A percentile compares a stretch with the other conserved stretches of the same genome.
Conservation (phyloP, 1,139 yeast species). For the Zygoascus sp. region DNA sequence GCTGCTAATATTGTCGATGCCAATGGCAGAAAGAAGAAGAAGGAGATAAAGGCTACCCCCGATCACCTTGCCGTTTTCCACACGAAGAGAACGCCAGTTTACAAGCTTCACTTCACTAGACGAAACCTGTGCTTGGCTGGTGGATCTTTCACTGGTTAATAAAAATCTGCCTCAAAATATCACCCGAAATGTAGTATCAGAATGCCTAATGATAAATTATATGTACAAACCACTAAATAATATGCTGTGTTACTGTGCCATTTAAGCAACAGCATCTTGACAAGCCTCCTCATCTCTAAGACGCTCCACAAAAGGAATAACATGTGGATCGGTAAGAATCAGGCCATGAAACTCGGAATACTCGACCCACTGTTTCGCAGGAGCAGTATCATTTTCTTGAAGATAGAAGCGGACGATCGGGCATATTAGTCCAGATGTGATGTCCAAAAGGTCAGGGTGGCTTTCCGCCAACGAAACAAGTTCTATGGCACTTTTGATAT, state of each 20-base stretch:
- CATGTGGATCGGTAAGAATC: background rate
- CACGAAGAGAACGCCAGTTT: conserved; percentile 92
- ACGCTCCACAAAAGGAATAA: background rate
- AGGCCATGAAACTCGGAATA: conserved; percentile 20
- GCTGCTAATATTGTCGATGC: conserved; percentile 20
- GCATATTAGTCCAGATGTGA: conserved; percentile 16
- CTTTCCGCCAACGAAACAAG: conserved; percentile 18
- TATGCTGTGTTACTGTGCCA: background rate
- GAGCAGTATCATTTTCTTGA: conserved; percentile 12
- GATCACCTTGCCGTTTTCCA: conserved; percentile 94
- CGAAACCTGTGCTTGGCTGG: conserved; percentile 89
- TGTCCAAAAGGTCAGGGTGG: conserved; percentile 15
- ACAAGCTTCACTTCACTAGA: conserved; percentile 86
- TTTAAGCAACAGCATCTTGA: background rate
- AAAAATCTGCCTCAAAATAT: conserved; percentile 34
- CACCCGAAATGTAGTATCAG: background rate
- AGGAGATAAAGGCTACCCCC: conserved; percentile 71
- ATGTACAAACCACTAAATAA: background rate
- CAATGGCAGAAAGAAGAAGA: conserved; percentile 47
- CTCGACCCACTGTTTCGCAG: conserved; percentile 20
- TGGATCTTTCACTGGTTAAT: conserved; percentile 65
- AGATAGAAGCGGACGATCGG: conserved; percentile 23
- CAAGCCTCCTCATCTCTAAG: background rate
- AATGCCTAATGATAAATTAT: conserved; percentile 2
- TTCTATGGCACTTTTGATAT: conserved; percentile 21